Conservation (phyloP, 805 yeast genomes). For the Myxozyma mucilagina region DNA sequence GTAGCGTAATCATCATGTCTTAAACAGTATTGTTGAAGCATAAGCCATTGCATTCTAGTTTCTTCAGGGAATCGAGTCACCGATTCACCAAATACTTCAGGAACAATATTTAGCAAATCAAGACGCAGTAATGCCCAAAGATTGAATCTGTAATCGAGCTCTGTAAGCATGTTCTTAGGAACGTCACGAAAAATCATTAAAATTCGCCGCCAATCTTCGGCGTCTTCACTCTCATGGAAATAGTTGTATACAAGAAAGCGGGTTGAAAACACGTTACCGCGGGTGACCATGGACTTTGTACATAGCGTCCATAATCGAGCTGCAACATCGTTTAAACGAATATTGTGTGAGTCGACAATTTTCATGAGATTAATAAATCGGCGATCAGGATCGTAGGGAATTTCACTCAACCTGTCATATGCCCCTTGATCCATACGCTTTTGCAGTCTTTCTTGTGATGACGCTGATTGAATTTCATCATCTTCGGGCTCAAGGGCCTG, state of each 20-base stretch:
- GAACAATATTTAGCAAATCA: slow-evolving; percentile 6
- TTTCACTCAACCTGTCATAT: background rate
- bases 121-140: slow-evolving; percentile 27
- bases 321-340: slow-evolving; percentile 9
- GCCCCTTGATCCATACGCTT: background rate
- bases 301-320: slow-evolving; percentile 24
- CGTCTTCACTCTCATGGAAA: slow-evolving; percentile 13
- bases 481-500: background rate
- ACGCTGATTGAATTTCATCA: background rate
- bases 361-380: slow-evolving; percentile 5
- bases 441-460: background rate
- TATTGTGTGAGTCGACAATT: slow-evolving; percentile 12
- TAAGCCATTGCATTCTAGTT: slow-evolving; percentile 19
- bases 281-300: background rate
- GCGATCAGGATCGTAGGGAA: slow-evolving; percentile 19
- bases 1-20: slow-evolving; percentile 8
- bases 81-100: slow-evolving; percentile 6
- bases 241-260: slow-evolving; percentile 22
- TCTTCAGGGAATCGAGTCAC: background rate
- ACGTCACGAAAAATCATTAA: slow-evolving; percentile 21
- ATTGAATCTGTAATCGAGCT: slow-evolving; percentile 23
- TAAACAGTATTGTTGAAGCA: slow-evolving; percentile 10
- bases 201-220: slow-evolving; percentile 26
- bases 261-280: slow-evolving; percentile 1
- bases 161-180: slow-evolving; percentile 8